Evolutionary conservation across 2,329 filamentous ascomycete species (phyloP).

Genomic region (Chaetomium globosum): DNA sequence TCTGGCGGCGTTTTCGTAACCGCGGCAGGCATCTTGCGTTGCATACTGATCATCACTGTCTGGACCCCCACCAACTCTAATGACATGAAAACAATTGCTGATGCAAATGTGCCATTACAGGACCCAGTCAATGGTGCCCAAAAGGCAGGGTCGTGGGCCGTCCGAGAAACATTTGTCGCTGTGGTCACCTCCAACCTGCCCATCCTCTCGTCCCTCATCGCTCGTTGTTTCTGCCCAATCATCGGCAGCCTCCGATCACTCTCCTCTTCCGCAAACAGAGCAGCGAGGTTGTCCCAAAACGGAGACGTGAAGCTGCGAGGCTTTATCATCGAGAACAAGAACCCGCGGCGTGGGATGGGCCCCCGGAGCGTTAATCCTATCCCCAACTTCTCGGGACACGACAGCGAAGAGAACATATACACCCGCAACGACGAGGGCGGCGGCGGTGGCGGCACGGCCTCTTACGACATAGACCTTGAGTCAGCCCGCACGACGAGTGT

Average conservation of each 20-base stretch:
- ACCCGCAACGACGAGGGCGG: conserved; percentile 3
- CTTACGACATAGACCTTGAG: conserved; percentile 24
- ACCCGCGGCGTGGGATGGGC: conserved; percentile 37
- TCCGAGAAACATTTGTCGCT: conserved; percentile 47
- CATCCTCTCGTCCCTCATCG: conserved; percentile 48
- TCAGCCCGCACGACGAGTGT: neutral
- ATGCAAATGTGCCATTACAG: conserved; percentile 19
- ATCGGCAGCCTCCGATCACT: conserved; percentile 43
- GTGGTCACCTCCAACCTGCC: conserved; percentile 46
- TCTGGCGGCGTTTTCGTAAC: conserved; percentile 60
- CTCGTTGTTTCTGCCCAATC: conserved; percentile 44
- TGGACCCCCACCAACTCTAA: neutral
- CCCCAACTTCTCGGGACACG: conserved; percentile 36
- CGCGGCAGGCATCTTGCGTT: conserved; percentile 56
- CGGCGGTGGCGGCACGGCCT: neutral
- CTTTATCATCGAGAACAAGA: conserved; percentile 38
- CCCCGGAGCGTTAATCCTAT: conserved; percentile 38
- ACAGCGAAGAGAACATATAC: conserved; percentile 39
- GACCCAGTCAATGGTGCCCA: conserved; percentile 45
- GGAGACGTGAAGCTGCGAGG: conserved; percentile 25
- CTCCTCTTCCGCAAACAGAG: conserved; percentile 30
- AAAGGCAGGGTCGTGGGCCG: conserved; percentile 46
- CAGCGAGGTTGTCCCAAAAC: conserved; percentile 24
- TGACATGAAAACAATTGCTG: neutral
- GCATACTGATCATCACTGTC: conserved; percentile 52